Evolutionary conservation across 148 eudicot genomes (phyloP), one percentile per base, ranked within the genome.

Genomic region (Nepenthes gracilis): DNA sequence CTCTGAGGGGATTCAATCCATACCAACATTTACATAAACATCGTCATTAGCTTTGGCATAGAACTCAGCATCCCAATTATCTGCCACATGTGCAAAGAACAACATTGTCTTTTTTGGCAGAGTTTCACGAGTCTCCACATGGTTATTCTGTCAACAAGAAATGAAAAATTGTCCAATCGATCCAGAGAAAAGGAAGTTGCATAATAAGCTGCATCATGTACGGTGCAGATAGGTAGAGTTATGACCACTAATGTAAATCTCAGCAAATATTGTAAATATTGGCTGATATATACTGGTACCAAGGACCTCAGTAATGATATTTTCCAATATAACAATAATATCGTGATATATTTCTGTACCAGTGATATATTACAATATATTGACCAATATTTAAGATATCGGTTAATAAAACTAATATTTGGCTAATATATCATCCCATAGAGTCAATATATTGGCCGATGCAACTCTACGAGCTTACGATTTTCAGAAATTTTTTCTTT

Each of bases 31-130:
- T 71, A 89, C 80, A 73, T 70, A 83, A 59, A 89, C 76, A 78
- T 89, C 76, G 55, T 89, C 94, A 57, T 84, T 86, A 68, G 86
- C 90, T 81, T 89, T 89, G 13, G 94, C 97, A 68, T 70, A 89
- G 65, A 75, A 89, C 55, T 84, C 87, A 53, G 97, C 94, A 69
- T 86, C 84, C 88, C 88, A 86, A 40, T 66, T 74, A 71, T 81
- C 81, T 57, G 88, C 76, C 40, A 85, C 97, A 67, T 80, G 78
- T 62, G 94, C 94, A 70, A 89, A 89, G 74, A 86, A 89, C 64
- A 67, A 61, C 72, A 75, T 89, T 36, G 90, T 83, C 85, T 89
- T 89, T 55, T 78, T 80, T 55, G 96, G 83, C 35, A 77, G 74
- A 72, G 84, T 81, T 62, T 80, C 80, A 14, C 76, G 58, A 47